Conservation (phyloP, 208 protist species). For the Trypanosoma mega region DNA sequence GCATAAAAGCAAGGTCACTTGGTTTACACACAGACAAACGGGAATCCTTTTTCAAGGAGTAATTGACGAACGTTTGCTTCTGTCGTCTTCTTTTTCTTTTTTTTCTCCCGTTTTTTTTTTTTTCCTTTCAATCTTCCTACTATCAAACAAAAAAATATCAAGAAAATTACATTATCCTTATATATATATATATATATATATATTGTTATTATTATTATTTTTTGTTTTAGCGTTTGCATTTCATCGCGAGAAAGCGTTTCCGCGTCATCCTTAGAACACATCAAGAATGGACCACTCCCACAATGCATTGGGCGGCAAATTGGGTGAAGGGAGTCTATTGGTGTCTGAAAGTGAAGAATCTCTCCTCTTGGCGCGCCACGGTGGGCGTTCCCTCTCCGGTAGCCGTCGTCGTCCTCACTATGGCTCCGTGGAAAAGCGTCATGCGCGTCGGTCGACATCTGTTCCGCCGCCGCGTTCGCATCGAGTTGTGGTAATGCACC, state of each 20-base stretch:
- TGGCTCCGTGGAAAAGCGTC: background rate
- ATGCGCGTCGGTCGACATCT: constrained; percentile 41
- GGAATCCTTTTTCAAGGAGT: too few relatives aligned
- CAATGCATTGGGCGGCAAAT: too few relatives aligned
- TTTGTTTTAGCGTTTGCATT: background rate
- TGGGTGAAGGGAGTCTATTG: too few relatives aligned
- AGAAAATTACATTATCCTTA: constrained; percentile 11
- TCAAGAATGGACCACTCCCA: too few relatives aligned
- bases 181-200: constrained; percentile 19
- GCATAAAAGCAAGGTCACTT: too few relatives aligned
- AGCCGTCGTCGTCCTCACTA: background rate
- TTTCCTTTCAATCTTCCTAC: constrained; percentile 17
- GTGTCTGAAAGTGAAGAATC: too few relatives aligned
- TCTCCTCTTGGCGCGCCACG: background rate
- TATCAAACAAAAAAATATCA: too few relatives aligned
- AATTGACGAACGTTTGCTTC: too few relatives aligned
- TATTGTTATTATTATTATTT: constrained; percentile 25
- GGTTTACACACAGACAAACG: too few relatives aligned
- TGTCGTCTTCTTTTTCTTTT: background rate
- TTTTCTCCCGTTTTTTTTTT: constrained; percentile 8
- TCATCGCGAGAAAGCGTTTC: background rate
- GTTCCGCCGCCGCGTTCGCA: constrained; percentile 39
- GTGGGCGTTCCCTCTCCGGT: background rate
- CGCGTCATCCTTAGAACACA: too few relatives aligned
- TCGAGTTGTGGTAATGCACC: constrained; percentile 44